A percentile compares a stretch with the other conserved stretches of the same genome.
phyloP scores from a whole-genome alignment of 345 rosid genomes.

The Eucalyptus shirleyi region DNA sequence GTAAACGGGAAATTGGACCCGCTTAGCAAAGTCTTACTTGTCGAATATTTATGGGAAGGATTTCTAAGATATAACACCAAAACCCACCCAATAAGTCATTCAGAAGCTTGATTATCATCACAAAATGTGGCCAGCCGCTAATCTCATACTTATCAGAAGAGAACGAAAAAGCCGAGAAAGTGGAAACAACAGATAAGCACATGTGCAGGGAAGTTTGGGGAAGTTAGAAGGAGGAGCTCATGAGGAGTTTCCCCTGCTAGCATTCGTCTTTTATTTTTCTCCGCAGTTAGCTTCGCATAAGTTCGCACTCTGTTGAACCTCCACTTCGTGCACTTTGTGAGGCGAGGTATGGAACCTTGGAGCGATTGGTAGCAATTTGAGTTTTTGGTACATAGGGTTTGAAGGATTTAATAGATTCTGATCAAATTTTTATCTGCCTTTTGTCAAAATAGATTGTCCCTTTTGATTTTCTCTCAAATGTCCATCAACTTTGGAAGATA shows the following conservation, averaged over 20 bases:
- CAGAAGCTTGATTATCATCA: not conserved
- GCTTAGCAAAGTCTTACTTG: no score
- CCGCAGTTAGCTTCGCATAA: not conserved
- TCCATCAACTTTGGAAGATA: no score
- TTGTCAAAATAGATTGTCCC: not conserved
- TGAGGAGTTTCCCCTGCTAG: not conserved
- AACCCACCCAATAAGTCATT: fast-evolving
- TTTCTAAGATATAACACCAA: no score
- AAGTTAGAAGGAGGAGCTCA: not conserved
- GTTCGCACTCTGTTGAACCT: not conserved
- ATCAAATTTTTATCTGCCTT: not conserved
- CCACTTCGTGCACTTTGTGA: not conserved
- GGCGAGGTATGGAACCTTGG: not conserved
- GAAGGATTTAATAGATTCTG: not conserved
- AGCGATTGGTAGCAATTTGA: not conserved
- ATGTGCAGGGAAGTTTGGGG: not conserved
- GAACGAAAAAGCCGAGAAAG: not conserved
- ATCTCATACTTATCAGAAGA: not conserved
- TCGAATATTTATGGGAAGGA: not conserved
- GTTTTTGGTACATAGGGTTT: not conserved
- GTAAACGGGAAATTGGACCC: no score
- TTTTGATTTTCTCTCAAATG: not conserved
- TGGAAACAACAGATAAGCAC: not conserved
- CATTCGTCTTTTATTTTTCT: not conserved
- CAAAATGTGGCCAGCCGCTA: not conserved